phyloP scores from a whole-genome alignment of 1,139 yeast genomes.

The Blastobotrys arbuscula region DNA sequence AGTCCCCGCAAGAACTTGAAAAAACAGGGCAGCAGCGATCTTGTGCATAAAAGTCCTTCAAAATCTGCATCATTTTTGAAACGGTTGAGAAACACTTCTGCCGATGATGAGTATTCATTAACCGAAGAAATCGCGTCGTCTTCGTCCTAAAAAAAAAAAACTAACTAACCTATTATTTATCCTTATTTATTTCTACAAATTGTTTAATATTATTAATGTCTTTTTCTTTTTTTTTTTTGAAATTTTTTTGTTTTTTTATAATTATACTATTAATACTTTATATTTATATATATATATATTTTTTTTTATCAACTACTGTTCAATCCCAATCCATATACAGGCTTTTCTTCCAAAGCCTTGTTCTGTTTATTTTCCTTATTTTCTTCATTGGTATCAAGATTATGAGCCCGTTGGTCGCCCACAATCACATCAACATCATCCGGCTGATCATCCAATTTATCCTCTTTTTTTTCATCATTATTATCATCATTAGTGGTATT shows the following conservation, averaged over 20 bases:
- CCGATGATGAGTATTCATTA: constrained; percentile 1
- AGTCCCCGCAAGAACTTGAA: not conserved
- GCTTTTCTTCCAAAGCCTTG: not conserved
- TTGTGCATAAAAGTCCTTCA: not conserved
- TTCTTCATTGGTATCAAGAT: not conserved
- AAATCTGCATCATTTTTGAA: not conserved
- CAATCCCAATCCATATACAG: constrained; percentile 12
- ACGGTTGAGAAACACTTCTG: not conserved
- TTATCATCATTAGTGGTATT: not conserved
- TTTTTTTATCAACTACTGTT: no score
- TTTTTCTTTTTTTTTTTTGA: not conserved
- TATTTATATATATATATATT: no score
- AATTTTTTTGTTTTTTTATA: not conserved
- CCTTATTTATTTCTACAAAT: not conserved
- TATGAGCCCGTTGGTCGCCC: not conserved
- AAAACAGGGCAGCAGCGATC: not conserved
- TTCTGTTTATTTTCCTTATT: not conserved
- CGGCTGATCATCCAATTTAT: not conserved
- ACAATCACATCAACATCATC: constrained; percentile 5
- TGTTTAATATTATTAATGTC: not conserved
- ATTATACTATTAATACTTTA: no score
- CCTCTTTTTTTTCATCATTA: not conserved
- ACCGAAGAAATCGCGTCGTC: constrained; percentile 9
- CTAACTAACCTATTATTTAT: not conserved
- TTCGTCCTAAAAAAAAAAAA: not conserved